Evolutionary conservation across 2,329 filamentous ascomycete species (phyloP), one percentile per base, ranked within the genome.

Genomic region (Monosporascus sp.): DNA sequence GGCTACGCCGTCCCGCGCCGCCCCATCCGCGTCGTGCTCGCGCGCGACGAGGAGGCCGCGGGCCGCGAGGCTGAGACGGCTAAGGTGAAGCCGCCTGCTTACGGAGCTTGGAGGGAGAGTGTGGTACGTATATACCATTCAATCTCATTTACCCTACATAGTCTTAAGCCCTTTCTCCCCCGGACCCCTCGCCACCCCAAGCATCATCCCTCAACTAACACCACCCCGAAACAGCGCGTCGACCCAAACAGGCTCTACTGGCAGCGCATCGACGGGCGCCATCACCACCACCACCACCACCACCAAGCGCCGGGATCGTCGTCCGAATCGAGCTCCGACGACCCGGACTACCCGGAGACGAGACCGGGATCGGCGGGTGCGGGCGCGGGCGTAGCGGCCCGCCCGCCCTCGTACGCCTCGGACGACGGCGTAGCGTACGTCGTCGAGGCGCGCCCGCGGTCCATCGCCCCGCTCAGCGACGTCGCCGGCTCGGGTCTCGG

Each of bases 211-310:
- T 14, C 26, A 41, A 47, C 51, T 50, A 50, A 40, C 17, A 6
- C 5, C 17, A 6, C 5, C 48, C 22, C 40, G 40, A 11, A 31
- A 31, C 62, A 88, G 82, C 80, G 89, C 48, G 87, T 91, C 34
- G 88, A 96, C 63, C 91, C 91, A 1, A 83, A 93, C 64, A 77
- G 90, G 16, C 77, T 96, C 26, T 91, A 88, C 67, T 95, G 90
- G 90, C 85, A 88, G 69, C 82, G 87, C 38, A 87, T 85, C 59
- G 74, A 78, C 20, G 65, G 69, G 3, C 65, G 19, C 50, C 60
- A 5, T 50, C 52, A 27, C 3, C 8, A 31, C 27, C 27, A 20
- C 50, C 60, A 5, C 51, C 52, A 27, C 3, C 8, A 31, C 27
- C 27, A 31, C 9, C 27, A 31, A 16, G 5, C n/a, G 20, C 20